Evolutionary conservation across 169 alveolate species (phyloP), one percentile per base, ranked within the genome.

Genomic region (Eimeria nieschulzi): DNA sequence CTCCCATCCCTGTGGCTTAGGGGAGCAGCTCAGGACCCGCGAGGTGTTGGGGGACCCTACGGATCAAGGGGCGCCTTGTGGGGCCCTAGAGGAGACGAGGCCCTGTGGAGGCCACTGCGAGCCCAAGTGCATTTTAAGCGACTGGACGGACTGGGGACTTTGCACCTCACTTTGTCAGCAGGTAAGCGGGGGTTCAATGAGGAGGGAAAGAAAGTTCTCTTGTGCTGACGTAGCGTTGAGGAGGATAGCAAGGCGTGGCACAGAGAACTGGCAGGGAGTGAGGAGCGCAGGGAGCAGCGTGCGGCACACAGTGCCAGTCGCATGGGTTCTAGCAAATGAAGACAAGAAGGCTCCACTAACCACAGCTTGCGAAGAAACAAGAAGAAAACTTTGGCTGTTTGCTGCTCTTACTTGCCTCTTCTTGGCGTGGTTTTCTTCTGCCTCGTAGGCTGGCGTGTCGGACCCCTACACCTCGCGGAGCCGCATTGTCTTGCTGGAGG

Each of bases 1-100:
- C 76, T 92, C 96, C 53, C 93, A 93, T 23, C 88, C 95, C 2
- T 94, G 96, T 66, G 95, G 95, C 23, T 83, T 93, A 17, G 94
- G 95, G 25, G 71, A 87, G 73, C 80, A 83, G 23, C 56, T 23
- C 54, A 56, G 96, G 13, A 91, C 91, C 73, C 87, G 95, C 25
- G 63, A 91, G 21, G 76, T 90, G 26, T 2, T 79, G 83, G 70
- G 54, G 70, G 54, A 19, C 17, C 91, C 91, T 5, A 8, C 91
- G 1, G 54, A 39, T 5, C 12, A 9, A 13, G 91, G 93, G 6
- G 54, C 26, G 21, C 68, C 76, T 7, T 85, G 94, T 66, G 83
- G 92, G 0, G 73, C 83, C 6, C 61, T 91, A 9, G 75, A 71
- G 79, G 90, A 80, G 70, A 51, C 63, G 51, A 17, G 75, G 23